Evolutionary conservation across 257 asterid species (phyloP), one percentile per base, ranked within the genome.

Genomic region (Solanum peruvianum): DNA sequence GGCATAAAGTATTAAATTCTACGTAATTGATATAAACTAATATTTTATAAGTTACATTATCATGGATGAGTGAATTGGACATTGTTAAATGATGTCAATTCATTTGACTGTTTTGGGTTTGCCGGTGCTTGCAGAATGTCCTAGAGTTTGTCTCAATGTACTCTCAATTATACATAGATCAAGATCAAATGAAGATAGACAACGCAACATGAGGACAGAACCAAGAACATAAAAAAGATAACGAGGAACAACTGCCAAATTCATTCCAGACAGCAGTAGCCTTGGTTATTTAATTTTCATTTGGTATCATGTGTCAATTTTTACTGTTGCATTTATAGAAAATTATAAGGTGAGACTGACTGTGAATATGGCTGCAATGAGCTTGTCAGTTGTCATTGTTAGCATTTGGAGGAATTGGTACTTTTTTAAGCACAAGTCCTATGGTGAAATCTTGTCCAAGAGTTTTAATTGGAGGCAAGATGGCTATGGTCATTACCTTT

Each of bases 81-180:
- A 39, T 39, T 39, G 42, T 39, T 39, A 39, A 39, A 7, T 39
- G 42, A 39, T 39, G 42, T 39, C 42, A 39, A 39, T 9, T 39
- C 9, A 39, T 39, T 39, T 39, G 42, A 7, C 9, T 39, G 10
- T 39, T 39, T 39, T 39, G 42, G 42, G 49, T 44, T 52, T 3
- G 96, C 96, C 2, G 94, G 96, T 1, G 94, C 97, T 2, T 93
- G 93, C 56, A 93, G 98, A 92, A 95, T 94, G 97, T 96, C 94
- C 0, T 96, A 1, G 96, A 94, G 77, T 93, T 93, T 29, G 94
- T 94, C 9, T 95, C 95, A 0, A 95, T 94, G 0, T 91, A 92
- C 88, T 84, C 96, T 11, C 98, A 94, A 87, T 83, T 86, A 23
- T 98, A 94, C 16, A 91, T 93, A 23, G 94, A 93, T 86, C 16